Base-by-base conservation (phyloP, 164 flowering plant genomes). In the Litsea cubeba region DNA sequence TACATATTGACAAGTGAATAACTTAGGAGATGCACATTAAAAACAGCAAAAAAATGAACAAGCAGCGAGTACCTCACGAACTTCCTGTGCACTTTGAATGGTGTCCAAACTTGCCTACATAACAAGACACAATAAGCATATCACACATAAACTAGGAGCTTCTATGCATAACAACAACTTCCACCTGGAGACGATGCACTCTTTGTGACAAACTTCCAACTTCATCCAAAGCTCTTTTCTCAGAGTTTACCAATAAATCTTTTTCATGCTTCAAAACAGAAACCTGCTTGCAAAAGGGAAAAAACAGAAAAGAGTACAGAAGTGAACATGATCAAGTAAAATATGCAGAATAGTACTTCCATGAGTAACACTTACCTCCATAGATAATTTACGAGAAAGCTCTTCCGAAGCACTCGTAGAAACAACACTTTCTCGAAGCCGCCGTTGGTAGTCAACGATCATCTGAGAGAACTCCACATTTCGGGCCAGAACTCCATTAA, bases 381-480 rank as follows among this genome's bases (percentile, higher is more conserved):
- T 87, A 26, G 80, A 85, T 66, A 90, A 79, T 78, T 89, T 95
- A 71, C 90, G 81, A 15, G 96, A 87, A n/a, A 78, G 84, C 71
- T 93, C 98, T 75, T 92, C 91, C 20, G 94, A 83, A 25, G 88
- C 81, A 75, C 82, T 77, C 77, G 87, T 18, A 54, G 88, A 83
- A 62, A 91, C 90, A 62, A 91, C 82, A 85, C 82, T 86, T 70
- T 93, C 98, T 54, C 93, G 95, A 65, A 93, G 76, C 83, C 84
- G 89, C 28, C 81, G 77, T 75, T 95, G 98, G 75, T 93, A 86
- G 68, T 89, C 97, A 79, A 92, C 81, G 24, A 95, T 83, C 75
- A 95, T 70, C 80, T 87, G 95, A 1, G 97, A 87, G 64, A 95
- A 90, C 84, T 95, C 98, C 60, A 91, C 89, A 79, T 95, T 95